Conservation (phyloP, 1,284 basidiomycete species). For the Schizophyllum commune region DNA sequence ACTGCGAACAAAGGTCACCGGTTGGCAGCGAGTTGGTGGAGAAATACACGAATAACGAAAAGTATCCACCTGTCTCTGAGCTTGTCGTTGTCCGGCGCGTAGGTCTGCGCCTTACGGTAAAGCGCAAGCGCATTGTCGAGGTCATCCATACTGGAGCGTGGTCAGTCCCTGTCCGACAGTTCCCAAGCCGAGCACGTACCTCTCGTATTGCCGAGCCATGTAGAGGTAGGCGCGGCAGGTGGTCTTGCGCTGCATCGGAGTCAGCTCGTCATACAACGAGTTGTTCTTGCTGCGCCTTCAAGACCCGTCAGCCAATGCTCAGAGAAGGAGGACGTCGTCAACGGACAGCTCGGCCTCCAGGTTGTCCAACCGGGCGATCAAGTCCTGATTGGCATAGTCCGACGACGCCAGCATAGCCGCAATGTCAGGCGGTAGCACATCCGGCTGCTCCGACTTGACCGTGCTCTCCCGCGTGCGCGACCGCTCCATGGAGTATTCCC, state of each 20-base stretch:
- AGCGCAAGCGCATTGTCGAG: conserved; percentile 64
- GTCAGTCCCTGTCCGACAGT: not conserved
- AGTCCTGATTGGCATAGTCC: not conserved
- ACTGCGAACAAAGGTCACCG: not conserved
- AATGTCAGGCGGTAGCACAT: not conserved
- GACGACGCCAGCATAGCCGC: not conserved
- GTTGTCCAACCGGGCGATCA: not conserved
- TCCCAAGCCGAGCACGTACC: conserved; percentile 31
- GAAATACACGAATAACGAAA: conserved; percentile 51
- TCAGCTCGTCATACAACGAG: conserved; percentile 51
- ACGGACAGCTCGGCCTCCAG: not conserved
- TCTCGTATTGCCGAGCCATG: conserved; percentile 68
- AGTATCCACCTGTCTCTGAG: conserved; percentile 76
- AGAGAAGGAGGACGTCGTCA: conserved; percentile 6
- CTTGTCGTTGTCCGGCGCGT: conserved; percentile 72
- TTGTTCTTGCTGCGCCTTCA: conserved; percentile 45
- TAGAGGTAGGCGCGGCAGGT: conserved; percentile 69
- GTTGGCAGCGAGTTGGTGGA: conserved; percentile 34
- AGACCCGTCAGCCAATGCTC: conserved; percentile 6
- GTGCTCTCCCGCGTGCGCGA: not conserved
- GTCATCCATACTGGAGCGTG: conserved; percentile 45
- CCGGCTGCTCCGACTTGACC: not conserved
- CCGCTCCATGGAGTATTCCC: not conserved
- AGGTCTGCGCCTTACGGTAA: conserved; percentile 66
- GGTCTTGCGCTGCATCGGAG: conserved; percentile 67